Conservation (phyloP, 768 basidiomycete species). For the Macrocybe gigantea region DNA sequence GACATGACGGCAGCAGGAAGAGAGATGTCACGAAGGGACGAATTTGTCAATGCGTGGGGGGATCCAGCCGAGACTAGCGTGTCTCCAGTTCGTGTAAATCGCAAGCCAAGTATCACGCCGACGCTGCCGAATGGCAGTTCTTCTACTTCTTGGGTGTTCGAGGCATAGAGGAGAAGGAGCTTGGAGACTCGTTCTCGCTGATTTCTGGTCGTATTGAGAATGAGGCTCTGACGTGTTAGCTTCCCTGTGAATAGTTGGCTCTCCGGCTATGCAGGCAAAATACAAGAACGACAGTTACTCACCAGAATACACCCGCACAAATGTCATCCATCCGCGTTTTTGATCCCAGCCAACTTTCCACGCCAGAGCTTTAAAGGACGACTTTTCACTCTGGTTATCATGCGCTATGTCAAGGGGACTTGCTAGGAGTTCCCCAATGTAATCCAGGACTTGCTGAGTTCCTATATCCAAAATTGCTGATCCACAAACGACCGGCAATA, state of each 20-base stretch:
- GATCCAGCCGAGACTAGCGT: slow-evolving; percentile 60
- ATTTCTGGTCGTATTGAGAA: slow-evolving; percentile 63
- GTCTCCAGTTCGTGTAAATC: slow-evolving; percentile 82
- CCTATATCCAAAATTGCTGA: slow-evolving; percentile 79
- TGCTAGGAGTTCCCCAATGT: slow-evolving; percentile 73
- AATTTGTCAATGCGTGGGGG: slow-evolving; percentile 24
- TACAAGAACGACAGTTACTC: slow-evolving; percentile 11
- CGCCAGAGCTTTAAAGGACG: slow-evolving; percentile 60
- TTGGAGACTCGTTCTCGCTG: slow-evolving; percentile 72
- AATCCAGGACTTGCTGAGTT: slow-evolving; percentile 77
- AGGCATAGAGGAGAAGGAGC: slow-evolving; percentile 73
- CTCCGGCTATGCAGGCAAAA: slow-evolving; percentile 1
- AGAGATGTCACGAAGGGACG: slow-evolving; percentile 54
- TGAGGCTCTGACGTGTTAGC: slow-evolving; percentile 51
- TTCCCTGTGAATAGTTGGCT: slow-evolving; percentile 44
- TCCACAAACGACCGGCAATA: slow-evolving; percentile 80
- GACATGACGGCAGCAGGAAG: slow-evolving; percentile 86
- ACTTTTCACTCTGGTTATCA: slow-evolving; percentile 34
- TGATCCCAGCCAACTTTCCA: slow-evolving; percentile 92
- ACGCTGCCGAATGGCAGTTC: slow-evolving; percentile 76
- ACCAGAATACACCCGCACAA: slow-evolving; percentile 87
- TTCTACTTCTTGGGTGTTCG: slow-evolving; percentile 71
- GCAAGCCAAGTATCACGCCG: slow-evolving; percentile 79
- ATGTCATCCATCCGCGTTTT: slow-evolving; percentile 86
- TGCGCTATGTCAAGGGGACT: slow-evolving; percentile 65